Base-by-base conservation (phyloP, 1,284 basidiomycete species). In the Ganoderma multipileum region DNA sequence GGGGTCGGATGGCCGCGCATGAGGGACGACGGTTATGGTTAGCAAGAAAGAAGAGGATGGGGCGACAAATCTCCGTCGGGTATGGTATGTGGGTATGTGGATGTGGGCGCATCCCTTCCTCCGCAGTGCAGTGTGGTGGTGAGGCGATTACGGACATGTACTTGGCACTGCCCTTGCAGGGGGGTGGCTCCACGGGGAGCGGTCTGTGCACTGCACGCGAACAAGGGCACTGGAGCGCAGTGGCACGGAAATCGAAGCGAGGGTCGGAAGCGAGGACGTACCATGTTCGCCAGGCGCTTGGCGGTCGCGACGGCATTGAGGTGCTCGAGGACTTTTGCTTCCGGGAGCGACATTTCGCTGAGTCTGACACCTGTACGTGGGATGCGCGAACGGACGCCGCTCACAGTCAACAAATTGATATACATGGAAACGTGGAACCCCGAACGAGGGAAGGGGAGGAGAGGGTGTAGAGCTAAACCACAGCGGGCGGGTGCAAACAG, bases 221-320 rank as follows among this genome's bases (percentile, higher is more conserved):
- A 23, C 9, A 23, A 11, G n/a, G 52, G 28, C 8, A 12, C 28
- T 26, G 52, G 28, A 30, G 28, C 52, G 0, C 14, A 12, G 38
- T n/a, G 7, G 20, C n/a, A 47, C 44, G 2, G 23, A 26, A 26
- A 28, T 28, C 12, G 38, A 39, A 39, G 38, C 23, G 42, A 33
- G 3, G 30, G 12, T 36, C 14, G 30, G 41, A 54, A 26, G 8
- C 26, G 33, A 11, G 33, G 26, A 67, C 87, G 76, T 76, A 96
- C 96, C 95, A 99, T 97, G 63, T 91, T 94, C 0, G 98, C 97
- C 42, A 98, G 83, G 38, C 97, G 87, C 81, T 98, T 97, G 0
- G 97, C 97, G 0, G 94, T 94, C 7, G 94, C 94, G 12, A 99
- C 96, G 20, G 83, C 83, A 79, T 97, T 98, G 64, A 99, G 82